Conservation (phyloP, 176 grass and related monocot species). For the Typha latifolia region DNA sequence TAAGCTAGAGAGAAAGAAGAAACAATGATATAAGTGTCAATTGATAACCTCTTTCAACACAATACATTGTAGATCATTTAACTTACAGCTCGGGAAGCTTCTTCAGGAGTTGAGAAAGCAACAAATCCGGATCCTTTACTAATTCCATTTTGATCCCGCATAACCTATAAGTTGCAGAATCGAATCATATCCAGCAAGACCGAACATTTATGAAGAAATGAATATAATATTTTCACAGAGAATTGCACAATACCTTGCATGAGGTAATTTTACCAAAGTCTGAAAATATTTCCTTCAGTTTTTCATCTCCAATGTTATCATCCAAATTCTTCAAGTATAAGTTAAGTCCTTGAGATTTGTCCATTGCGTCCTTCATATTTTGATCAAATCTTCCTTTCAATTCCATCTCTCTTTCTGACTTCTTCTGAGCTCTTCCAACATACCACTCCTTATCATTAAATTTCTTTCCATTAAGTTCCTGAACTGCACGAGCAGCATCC, state of each 20-base stretch:
- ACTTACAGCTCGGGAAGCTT: slow-evolving; percentile 52
- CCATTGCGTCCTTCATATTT: slow-evolving; percentile 46
- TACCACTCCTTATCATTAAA: slow-evolving; percentile 89
- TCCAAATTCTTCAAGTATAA: slow-evolving; percentile 96
- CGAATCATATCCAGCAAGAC: neutral
- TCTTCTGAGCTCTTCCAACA: slow-evolving; percentile 92
- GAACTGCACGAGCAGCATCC: slow-evolving; percentile 58
- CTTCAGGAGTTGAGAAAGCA: slow-evolving; percentile 48
- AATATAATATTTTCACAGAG: neutral
- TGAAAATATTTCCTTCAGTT: slow-evolving; percentile 62
- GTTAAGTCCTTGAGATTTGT: slow-evolving; percentile 61
- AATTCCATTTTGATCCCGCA: slow-evolving; percentile 56
- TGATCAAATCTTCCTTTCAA: slow-evolving; percentile 81
- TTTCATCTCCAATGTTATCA: slow-evolving; percentile 78
- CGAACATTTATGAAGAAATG: neutral
- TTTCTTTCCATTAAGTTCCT: slow-evolving; percentile 78
- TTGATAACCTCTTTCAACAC: neutral
- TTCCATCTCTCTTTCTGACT: slow-evolving; percentile 86
- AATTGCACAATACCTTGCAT: slow-evolving; percentile 54
- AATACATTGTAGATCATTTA: neutral
- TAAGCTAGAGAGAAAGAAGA: slow-evolving; percentile 21
- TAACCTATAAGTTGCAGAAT: slow-evolving; percentile 32
- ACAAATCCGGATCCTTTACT: slow-evolving; percentile 79
- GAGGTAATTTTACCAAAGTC: slow-evolving; percentile 72
- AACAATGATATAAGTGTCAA: neutral